Evolutionary conservation across 495 filamentous ascomycete genomes (phyloP).

Genomic region (Polyplosphaeria fusca): DNA sequence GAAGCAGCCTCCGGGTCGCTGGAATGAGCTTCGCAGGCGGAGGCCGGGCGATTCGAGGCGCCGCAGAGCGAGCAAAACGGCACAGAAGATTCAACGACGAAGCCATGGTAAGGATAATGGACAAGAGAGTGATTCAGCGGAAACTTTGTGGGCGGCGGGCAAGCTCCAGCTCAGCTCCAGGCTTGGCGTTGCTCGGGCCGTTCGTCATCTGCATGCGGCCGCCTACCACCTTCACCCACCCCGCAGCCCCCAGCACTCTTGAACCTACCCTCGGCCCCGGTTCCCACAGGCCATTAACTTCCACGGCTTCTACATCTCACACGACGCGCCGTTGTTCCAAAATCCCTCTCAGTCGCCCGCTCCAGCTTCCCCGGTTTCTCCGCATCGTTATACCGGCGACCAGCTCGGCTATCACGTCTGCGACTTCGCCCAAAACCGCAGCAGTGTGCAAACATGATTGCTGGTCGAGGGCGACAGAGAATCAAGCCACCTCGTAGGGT

Average conservation of each 20-base stretch:
- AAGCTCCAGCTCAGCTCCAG: not conserved
- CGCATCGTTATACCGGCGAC: too few relatives aligned
- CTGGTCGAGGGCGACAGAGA: slow-evolving; percentile 62
- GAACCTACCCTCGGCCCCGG: too few relatives aligned
- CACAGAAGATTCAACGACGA: slow-evolving; percentile 12
- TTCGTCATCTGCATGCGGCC: slow-evolving; percentile 3
- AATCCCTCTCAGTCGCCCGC: not conserved
- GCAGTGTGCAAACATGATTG: slow-evolving; percentile 56
- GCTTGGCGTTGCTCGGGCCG: slow-evolving; percentile 2
- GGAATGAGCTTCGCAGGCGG: slow-evolving; percentile 13
- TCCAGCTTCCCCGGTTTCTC: not conserved
- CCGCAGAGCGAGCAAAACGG: slow-evolving; percentile 7
- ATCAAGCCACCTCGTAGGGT: slow-evolving; percentile 73
- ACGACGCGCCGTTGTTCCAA: not conserved
- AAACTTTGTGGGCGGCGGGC: not conserved
- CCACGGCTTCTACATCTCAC: not conserved
- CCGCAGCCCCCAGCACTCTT: not conserved
- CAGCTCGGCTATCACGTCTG: too few relatives aligned
- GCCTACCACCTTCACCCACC: not conserved
- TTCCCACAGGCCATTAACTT: not conserved
- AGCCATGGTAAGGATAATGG: slow-evolving; percentile 11
- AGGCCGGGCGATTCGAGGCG: slow-evolving; percentile 3
- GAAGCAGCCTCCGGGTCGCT: slow-evolving; percentile 7
- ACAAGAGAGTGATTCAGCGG: too few relatives aligned
- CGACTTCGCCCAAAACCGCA: too few relatives aligned